Evolutionary conservation across 2,329 filamentous ascomycete species (phyloP).

Genomic region (Colletotrichum sansevieriae): DNA sequence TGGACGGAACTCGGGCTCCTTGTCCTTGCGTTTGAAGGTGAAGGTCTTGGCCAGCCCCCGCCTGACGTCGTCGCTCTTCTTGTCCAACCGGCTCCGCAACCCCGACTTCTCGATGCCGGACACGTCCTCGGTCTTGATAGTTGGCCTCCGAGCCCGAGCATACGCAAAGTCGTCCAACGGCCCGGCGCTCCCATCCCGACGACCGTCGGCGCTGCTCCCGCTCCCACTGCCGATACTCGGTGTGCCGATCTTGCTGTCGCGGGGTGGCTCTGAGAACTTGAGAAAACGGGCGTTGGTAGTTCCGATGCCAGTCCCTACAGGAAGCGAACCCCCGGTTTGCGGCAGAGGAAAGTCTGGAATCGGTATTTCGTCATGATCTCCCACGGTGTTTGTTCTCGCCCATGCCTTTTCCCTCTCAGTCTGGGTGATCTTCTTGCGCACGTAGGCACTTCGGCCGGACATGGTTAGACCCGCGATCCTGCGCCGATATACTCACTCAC

Average conservation of each 20-base stretch:
- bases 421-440: slow-evolving; percentile 70
- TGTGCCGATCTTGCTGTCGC: slow-evolving; percentile 48
- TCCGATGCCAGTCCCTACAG: slow-evolving; percentile 54
- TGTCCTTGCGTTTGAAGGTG: slow-evolving; percentile 63
- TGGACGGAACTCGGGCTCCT: slow-evolving; percentile 53
- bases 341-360: slow-evolving; percentile 55
- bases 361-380: slow-evolving; percentile 54
- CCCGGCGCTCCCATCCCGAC: slow-evolving; percentile 47
- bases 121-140: slow-evolving; percentile 62
- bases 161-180: slow-evolving; percentile 60
- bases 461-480: slow-evolving; percentile 51
- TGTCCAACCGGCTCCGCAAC: slow-evolving; percentile 65
- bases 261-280: slow-evolving; percentile 58
- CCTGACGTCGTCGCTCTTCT: slow-evolving; percentile 67
- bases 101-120: slow-evolving; percentile 69
- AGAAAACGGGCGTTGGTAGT: slow-evolving; percentile 60
- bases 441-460: slow-evolving; percentile 70
- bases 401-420: slow-evolving; percentile 55
- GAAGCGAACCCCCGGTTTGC: slow-evolving; percentile 49
- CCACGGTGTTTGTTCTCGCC: slow-evolving; percentile 52
- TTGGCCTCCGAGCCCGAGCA: slow-evolving; percentile 57
- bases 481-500: background rate
- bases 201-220: slow-evolving; percentile 53
- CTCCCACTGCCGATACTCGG: slow-evolving; percentile 55
- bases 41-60: slow-evolving; percentile 68